Conservation (phyloP, 345 rosid species). For the Hibiscus mutabilis region DNA sequence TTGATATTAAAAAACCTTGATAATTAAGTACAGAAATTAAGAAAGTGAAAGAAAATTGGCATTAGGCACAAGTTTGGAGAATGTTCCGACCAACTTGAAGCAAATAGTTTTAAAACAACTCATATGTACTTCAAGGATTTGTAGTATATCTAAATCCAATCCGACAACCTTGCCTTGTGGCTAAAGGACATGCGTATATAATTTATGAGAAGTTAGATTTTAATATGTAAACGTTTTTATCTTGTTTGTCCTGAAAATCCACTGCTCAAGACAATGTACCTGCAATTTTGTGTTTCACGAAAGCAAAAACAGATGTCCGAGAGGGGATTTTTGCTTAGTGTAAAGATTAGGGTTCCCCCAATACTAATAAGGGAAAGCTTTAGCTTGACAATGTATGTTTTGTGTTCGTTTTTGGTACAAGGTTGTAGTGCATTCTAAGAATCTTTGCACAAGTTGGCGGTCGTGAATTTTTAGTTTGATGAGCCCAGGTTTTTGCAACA, state of each 20-base stretch:
- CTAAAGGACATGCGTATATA: neutral
- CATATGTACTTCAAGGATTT: neutral
- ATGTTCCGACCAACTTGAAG: neutral
- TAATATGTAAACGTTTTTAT: neutral
- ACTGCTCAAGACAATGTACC: neutral
- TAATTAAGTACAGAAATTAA: neutral
- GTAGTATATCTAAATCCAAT: neutral
- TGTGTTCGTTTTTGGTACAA: neutral
- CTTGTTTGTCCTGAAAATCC: neutral
- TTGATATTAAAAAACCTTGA: neutral
- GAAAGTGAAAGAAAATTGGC: neutral
- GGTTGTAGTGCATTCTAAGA: slow-evolving; percentile 19
- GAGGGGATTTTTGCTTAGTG: slow-evolving; percentile 1
- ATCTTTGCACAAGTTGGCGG: neutral
- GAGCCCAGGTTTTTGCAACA: neutral
- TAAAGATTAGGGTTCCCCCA: slow-evolving; percentile 11
- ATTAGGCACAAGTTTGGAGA: neutral
- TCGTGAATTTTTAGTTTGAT: neutral
- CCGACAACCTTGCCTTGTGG: slow-evolving; percentile 15
- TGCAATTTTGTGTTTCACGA: slow-evolving; percentile 1
- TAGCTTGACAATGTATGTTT: slow-evolving; percentile 7
- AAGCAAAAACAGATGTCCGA: slow-evolving; percentile 4
- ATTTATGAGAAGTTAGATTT: neutral
- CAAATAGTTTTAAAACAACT: neutral
- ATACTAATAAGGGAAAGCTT: slow-evolving; percentile 8